Evolutionary conservation across 192 early-diverging fungal species (phyloP).

Genomic region (Coemansia sp.): DNA sequence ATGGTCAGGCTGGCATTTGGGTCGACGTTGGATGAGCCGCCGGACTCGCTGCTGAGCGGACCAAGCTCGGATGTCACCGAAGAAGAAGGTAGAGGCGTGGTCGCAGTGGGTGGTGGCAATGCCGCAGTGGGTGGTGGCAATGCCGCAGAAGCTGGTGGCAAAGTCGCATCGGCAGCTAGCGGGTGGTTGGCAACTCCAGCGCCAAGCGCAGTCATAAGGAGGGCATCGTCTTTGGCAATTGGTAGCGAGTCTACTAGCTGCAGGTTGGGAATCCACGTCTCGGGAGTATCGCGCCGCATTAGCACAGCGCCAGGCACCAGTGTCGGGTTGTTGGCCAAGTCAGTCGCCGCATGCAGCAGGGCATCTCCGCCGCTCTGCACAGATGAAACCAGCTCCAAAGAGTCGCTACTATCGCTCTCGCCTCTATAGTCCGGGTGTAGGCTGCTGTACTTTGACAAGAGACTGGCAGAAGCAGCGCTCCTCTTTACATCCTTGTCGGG

Average conservation of each 20-base stretch:
- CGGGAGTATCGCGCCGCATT: neutral
- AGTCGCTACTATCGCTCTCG: neutral
- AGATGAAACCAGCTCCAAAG: neutral
- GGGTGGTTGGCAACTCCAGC: neutral
- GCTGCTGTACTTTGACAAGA: slow-evolving; percentile 1
- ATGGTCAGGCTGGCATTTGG: neutral
- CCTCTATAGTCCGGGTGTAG: neutral
- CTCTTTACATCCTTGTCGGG: slow-evolving; percentile 7
- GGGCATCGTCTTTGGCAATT: neutral
- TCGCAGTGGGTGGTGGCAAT: neutral
- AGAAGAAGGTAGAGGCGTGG: neutral
- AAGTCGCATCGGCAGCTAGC: neutral
- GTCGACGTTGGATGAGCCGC: neutral
- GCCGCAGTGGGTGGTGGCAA: neutral
- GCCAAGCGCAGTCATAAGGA: neutral
- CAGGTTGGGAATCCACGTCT: neutral
- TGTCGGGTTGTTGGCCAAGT: slow-evolving; percentile 5
- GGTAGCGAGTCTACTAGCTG: slow-evolving; percentile 8
- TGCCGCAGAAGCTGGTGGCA: neutral
- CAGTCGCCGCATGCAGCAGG: neutral
- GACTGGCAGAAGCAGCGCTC: neutral
- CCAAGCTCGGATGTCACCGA: neutral
- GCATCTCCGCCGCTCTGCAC: neutral
- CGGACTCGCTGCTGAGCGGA: neutral
- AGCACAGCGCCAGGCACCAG: slow-evolving; percentile 2